phyloP scores from a whole-genome alignment of 2,329 filamentous ascomycete species.

The Trichoderma guizhouense region DNA sequence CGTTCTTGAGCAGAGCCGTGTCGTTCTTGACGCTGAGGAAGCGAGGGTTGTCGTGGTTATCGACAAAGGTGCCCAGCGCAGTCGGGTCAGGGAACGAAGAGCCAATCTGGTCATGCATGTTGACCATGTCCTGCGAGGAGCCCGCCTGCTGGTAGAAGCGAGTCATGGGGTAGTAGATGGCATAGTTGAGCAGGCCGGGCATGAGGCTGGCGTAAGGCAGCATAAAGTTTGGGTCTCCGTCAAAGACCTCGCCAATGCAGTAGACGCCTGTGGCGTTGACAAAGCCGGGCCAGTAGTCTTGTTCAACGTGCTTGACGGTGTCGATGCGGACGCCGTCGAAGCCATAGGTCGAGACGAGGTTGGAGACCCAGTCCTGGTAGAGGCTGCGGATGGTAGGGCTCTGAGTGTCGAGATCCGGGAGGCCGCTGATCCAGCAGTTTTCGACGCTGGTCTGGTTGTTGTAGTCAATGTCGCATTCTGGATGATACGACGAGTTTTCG shows the following conservation, averaged over 20 bases:
- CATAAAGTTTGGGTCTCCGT: slow-evolving; percentile 50
- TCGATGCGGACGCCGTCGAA: slow-evolving; percentile 62
- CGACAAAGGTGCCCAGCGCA: slow-evolving; percentile 50
- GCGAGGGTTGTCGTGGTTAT: slow-evolving; percentile 58
- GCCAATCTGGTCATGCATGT: slow-evolving; percentile 37
- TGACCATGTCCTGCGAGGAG: slow-evolving; percentile 38
- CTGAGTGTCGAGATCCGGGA: slow-evolving; percentile 62
- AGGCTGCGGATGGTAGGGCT: slow-evolving; percentile 44
- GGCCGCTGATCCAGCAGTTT: slow-evolving; percentile 53
- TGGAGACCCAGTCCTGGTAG: slow-evolving; percentile 57
- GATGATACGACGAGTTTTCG: slow-evolving; percentile 56
- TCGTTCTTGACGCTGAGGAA: slow-evolving; percentile 53
- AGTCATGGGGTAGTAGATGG: slow-evolving; percentile 45
- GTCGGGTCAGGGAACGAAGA: slow-evolving; percentile 41
- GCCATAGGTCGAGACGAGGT: slow-evolving; percentile 56
- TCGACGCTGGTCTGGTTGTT: slow-evolving; percentile 45
- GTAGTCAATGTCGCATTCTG: slow-evolving; percentile 57
- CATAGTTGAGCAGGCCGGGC: slow-evolving; percentile 61
- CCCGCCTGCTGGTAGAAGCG: slow-evolving; percentile 38
- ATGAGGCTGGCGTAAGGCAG: slow-evolving; percentile 52
- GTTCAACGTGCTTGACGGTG: slow-evolving; percentile 59
- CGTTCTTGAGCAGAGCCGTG: slow-evolving; percentile 55
- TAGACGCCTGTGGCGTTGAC: slow-evolving; percentile 54
- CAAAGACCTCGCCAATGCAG: slow-evolving; percentile 57
- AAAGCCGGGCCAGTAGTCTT: slow-evolving; percentile 56